Base-by-base conservation (phyloP, 805 yeast genomes). In the Monosporozyma servazzii region DNA sequence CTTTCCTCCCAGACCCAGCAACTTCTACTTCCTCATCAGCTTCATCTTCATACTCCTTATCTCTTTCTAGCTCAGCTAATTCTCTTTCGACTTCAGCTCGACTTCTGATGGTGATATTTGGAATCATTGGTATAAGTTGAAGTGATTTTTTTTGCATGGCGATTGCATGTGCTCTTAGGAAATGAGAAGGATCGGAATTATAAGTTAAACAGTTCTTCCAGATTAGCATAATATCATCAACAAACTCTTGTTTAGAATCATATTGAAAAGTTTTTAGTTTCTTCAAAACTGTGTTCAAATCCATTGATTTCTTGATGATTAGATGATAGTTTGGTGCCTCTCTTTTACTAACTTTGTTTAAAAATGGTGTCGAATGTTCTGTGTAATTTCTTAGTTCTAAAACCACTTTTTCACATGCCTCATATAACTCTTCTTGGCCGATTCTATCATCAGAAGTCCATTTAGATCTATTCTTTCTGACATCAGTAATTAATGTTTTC, bases 251-350 rank as follows among this genome's bases (percentile, higher is more conserved):
- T 61, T 93, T 93, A 42, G 88, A 86, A 54, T 76, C 78, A 68
- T 93, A 93, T 59, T 87, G 91, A 54, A 87, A 81, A 5, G 77
- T 73, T 62, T 89, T 89, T 60, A 95, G 71, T 65, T 91, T 93
- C 62, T 89, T 90, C 81, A 88, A 75, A 13, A 95, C 96, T 0
- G 97, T 91, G 62, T 89, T 90, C 58, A 93, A 73, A 64, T 93
- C 99, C 99, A 93, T 93, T 21, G 99, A 98, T 52, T 79, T 80
- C 60, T 88, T 90, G 61, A 93, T 91, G 42, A 93, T 76, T 51
- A 84, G 83, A 57, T 88, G 88, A 68, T 93, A 93, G 64, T 93
- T 93, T 7, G 99, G 99, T 0, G 99, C 99, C 62, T 93, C 99
- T 51, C 99, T 77, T 65, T 93, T 93, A 53, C 93, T 88, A n/a